A percentile compares a stretch with the other conserved stretches of the same genome.
These are phyloP conservation scores for Zostera marina DNA, from an alignment of 116 monocot species.

Conservation along the genomic window DNA sequence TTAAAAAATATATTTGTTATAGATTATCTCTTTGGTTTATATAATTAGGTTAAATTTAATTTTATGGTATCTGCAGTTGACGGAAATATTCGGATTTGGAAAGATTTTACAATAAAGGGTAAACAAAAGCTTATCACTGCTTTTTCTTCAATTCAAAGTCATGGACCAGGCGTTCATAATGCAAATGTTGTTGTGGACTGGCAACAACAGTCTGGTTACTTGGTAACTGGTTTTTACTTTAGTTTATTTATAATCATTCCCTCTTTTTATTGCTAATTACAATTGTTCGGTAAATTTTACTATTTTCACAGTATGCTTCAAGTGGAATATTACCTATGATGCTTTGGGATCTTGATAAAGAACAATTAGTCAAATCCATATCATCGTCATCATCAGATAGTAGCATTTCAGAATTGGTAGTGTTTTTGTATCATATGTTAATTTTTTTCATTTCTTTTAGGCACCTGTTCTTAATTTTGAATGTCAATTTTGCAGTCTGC, in stretches of 20 bases:
- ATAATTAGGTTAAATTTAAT: not conserved
- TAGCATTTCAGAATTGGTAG: slow-evolving; percentile 54
- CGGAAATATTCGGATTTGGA: slow-evolving; percentile 88
- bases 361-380: slow-evolving; percentile 56
- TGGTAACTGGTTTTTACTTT: slow-evolving; percentile 29
- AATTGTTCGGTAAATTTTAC: slow-evolving; percentile 3
- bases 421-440: not conserved
- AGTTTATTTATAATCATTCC: not conserved
- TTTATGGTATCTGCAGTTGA: slow-evolving; percentile 44
- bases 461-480: not conserved
- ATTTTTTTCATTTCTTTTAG: not conserved
- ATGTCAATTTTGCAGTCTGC: slow-evolving; percentile 43
- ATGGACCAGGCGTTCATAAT: slow-evolving; percentile 29
- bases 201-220: slow-evolving; percentile 92
- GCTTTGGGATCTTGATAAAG: slow-evolving; percentile 91
- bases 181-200: slow-evolving; percentile 70
- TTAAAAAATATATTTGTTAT: not conserved
- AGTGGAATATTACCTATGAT: slow-evolving; percentile 51
- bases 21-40: not conserved
- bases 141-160: slow-evolving; percentile 65
- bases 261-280: not conserved
- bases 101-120: slow-evolving; percentile 47
- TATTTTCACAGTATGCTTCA: slow-evolving; percentile 56
- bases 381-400: slow-evolving; percentile 44
- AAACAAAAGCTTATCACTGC: slow-evolving; percentile 84